A percentile compares a stretch with the other conserved stretches of the same genome.
Evolutionary conservation across 495 filamentous ascomycete species (phyloP).

Genomic region (Aspergillus bridgeri): DNA sequence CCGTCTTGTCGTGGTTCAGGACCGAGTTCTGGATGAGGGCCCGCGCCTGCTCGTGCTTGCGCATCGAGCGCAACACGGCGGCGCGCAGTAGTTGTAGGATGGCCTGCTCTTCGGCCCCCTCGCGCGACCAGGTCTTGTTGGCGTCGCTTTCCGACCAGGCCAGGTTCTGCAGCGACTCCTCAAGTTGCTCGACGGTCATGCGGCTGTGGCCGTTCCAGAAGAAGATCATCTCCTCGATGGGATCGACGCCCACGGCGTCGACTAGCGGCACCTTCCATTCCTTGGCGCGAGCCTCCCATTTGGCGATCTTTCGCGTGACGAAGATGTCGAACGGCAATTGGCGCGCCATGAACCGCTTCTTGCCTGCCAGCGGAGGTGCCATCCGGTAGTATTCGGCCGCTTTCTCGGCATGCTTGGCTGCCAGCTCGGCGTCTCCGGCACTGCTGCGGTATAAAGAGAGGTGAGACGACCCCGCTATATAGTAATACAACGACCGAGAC

Average conservation of each 20-base stretch:
- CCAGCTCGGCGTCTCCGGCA: slow-evolving; percentile 46
- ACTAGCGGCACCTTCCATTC: slow-evolving; percentile 64
- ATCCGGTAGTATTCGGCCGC: slow-evolving; percentile 68
- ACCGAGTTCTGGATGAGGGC: slow-evolving; percentile 57
- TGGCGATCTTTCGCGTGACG: slow-evolving; percentile 76
- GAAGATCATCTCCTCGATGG: slow-evolving; percentile 91
- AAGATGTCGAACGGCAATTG: slow-evolving; percentile 91
- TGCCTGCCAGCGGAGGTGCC: slow-evolving; percentile 72
- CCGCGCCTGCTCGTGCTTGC: slow-evolving; percentile 60
- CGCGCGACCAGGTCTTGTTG: slow-evolving; percentile 51
- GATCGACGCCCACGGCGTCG: slow-evolving; percentile 81
- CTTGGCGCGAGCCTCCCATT: slow-evolving; percentile 82
- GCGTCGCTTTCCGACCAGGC: slow-evolving; percentile 62
- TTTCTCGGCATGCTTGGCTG: slow-evolving; percentile 52
- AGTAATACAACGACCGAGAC: slow-evolving; percentile 88
- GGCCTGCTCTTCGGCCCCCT: slow-evolving; percentile 71
- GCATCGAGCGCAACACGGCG: slow-evolving; percentile 61
- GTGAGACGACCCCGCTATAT: slow-evolving; percentile 74
- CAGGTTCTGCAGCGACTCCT: slow-evolving; percentile 58
- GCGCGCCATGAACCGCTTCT: slow-evolving; percentile 84
- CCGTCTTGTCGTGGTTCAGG: slow-evolving; percentile 57
- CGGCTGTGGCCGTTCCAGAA: slow-evolving; percentile 84
- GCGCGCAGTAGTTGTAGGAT: slow-evolving; percentile 64
- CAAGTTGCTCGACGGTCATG: slow-evolving; percentile 63
- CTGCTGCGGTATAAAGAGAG: slow-evolving; percentile 73